These are phyloP conservation scores for Dacryopinax primogenitus DNA, from an alignment of 768 basidiomycete genomes.

Conservation along the genomic window DNA sequence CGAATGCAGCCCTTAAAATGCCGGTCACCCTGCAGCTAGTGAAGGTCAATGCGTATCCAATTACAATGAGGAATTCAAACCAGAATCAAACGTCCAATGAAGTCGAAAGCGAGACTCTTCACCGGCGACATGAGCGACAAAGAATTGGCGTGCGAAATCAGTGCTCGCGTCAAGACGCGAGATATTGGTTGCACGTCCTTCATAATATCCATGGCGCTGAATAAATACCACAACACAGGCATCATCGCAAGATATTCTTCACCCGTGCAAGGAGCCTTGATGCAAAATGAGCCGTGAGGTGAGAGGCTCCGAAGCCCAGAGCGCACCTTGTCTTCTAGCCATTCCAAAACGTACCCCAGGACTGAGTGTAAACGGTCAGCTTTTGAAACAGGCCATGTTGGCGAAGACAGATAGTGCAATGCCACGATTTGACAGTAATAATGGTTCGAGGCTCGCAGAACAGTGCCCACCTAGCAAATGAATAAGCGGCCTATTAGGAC, in stretches of 20 bases:
- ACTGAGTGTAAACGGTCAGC: constrained; percentile 9
- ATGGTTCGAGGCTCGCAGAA: not conserved
- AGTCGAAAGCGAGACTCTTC: constrained; percentile 59
- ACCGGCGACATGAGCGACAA: constrained; percentile 46
- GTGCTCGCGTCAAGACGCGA: constrained; percentile 35
- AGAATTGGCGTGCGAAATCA: constrained; percentile 53
- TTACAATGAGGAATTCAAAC: constrained; percentile 42
- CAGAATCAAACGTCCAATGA: constrained; percentile 55
- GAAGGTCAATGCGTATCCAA: too few relatives aligned
- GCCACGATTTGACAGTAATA: not conserved
- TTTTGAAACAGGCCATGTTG: not conserved
- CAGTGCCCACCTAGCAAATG: not conserved
- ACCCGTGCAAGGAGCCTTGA: constrained; percentile 19
- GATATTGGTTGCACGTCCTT: constrained; percentile 22
- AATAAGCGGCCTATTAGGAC: not conserved
- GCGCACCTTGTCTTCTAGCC: constrained; percentile 20
- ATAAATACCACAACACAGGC: constrained; percentile 25
- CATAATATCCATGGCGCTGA: constrained; percentile 26
- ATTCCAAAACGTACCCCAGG: constrained; percentile 25
- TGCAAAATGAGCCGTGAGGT: constrained; percentile 49
- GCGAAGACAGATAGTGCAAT: not conserved
- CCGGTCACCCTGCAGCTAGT: constrained; percentile 47
- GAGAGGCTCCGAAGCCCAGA: constrained; percentile 20
- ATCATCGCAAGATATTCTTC: constrained; percentile 22
- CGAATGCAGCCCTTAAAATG: constrained; percentile 42